Percentiles rank a stretch among this genome's conserved stretches.
These are phyloP conservation scores for Plasmodium relictum DNA, from an alignment of 169 alveolate genomes.

Conservation along the genomic window DNA sequence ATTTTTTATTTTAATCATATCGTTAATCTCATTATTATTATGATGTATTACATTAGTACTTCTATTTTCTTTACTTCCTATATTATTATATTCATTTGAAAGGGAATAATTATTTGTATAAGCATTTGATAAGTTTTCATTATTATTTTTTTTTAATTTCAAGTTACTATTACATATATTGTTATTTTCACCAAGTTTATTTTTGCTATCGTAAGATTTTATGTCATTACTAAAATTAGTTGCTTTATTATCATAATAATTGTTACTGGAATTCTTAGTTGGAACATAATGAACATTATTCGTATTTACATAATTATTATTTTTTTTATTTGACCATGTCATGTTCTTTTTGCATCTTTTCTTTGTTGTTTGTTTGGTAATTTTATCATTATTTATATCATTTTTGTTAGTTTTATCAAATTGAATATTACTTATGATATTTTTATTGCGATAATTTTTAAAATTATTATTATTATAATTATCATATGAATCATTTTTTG, in stretches of 20 bases:
- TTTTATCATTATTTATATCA: conserved; percentile 24
- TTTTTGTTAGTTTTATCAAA: conserved; percentile 4
- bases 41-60: not conserved
- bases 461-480: conserved; percentile 1
- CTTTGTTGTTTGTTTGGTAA: conserved; percentile 35
- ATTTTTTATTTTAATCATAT: not conserved
- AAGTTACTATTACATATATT: not conserved
- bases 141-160: not conserved
- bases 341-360: conserved; percentile 35
- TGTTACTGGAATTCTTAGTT: conserved; percentile 13
- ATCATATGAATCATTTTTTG: conserved; percentile 13
- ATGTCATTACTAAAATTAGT: conserved; percentile 12
- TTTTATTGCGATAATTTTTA: not conserved
- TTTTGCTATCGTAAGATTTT: conserved; percentile 6
- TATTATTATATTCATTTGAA: not conserved
- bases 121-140: not conserved
- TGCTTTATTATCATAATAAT: conserved; percentile 23
- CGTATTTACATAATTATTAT: conserved; percentile 26
- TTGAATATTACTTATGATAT: not conserved
- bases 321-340: conserved; percentile 68
- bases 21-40: not conserved
- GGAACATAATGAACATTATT: conserved; percentile 37
- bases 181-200: not conserved
- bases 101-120: not conserved
- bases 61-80: not conserved